Conservation (phyloP, 805 yeast species). For the Yarrowia sp. region DNA sequence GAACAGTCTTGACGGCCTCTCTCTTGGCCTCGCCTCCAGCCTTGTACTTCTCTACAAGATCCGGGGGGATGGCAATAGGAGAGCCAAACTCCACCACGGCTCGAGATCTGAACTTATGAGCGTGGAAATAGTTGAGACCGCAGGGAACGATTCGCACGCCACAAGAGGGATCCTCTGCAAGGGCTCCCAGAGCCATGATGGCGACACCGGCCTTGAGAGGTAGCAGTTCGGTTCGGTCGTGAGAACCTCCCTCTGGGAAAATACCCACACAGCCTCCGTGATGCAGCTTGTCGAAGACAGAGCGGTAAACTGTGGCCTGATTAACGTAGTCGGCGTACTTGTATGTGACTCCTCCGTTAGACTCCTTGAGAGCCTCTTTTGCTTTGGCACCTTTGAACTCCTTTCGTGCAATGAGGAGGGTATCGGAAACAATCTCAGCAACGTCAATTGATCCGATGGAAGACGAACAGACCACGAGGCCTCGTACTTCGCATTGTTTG, state of each 20-base stretch:
- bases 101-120: conserved; percentile 90
- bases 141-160: conserved; percentile 89
- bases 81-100: conserved; percentile 94
- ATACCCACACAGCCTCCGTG: conserved; percentile 83
- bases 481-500: conserved; percentile 56
- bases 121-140: conserved; percentile 96
- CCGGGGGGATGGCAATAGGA: conserved; percentile 65
- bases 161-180: conserved; percentile 69
- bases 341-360: conserved; percentile 49
- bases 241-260: conserved; percentile 98
- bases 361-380: conserved; percentile 42
- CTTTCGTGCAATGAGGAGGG: conserved; percentile 62
- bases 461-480: conserved; percentile 72
- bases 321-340: conserved; percentile 80
- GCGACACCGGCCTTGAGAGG: conserved; percentile 98
- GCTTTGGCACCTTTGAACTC: conserved; percentile 60
- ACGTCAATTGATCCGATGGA: conserved; percentile 75
- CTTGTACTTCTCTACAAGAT: conserved; percentile 61
- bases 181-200: conserved; percentile 94
- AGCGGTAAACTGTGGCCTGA: conserved; percentile 76
- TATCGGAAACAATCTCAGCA: conserved; percentile 63
- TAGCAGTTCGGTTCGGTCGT: conserved; percentile 84
- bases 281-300: conserved; percentile 79
- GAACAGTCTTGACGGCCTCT: conserved; percentile 67
- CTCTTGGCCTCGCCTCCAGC: conserved; percentile 60